Conservation (phyloP, 768 basidiomycete genomes). For the Rhodotorula graminis region DNA sequence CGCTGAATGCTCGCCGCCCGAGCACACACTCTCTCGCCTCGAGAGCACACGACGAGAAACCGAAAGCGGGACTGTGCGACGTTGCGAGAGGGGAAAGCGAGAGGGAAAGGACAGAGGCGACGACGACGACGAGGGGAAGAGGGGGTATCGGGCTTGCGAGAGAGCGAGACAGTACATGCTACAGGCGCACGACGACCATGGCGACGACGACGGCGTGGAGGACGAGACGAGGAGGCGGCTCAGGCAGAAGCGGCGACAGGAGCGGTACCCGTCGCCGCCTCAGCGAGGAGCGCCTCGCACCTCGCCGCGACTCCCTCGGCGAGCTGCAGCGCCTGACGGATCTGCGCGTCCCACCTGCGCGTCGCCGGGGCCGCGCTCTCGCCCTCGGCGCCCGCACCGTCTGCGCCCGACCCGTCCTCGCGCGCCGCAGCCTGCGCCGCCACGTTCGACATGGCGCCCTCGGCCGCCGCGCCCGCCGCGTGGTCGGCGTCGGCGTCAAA, state of each 20-base stretch:
- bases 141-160: too few relatives aligned
- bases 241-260: background rate
- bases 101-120: too few relatives aligned
- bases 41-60: too few relatives aligned
- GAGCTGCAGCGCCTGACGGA: conserved; percentile 33
- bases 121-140: background rate
- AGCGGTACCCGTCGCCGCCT: background rate
- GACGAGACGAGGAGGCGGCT: too few relatives aligned
- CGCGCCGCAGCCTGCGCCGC: conserved; percentile 36
- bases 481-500: conserved; percentile 86
- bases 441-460: conserved; percentile 57
- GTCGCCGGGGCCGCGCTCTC: conserved; percentile 77
- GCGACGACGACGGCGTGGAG: background rate
- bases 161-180: background rate
- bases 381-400: conserved; percentile 55
- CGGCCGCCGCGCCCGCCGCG: conserved; percentile 57
- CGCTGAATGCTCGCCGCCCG: too few relatives aligned
- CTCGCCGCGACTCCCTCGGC: conserved; percentile 35
- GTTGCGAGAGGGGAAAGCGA: background rate
- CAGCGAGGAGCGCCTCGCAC: conserved; percentile 31
- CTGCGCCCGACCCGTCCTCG: background rate
- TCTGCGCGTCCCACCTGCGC: conserved; percentile 74
- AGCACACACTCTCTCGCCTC: too few relatives aligned
- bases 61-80: too few relatives aligned
- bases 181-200: background rate